Evolutionary conservation across 495 filamentous ascomycete species (phyloP), one percentile per base, ranked within the genome.

Genomic region (Neurospora tetraspora): DNA sequence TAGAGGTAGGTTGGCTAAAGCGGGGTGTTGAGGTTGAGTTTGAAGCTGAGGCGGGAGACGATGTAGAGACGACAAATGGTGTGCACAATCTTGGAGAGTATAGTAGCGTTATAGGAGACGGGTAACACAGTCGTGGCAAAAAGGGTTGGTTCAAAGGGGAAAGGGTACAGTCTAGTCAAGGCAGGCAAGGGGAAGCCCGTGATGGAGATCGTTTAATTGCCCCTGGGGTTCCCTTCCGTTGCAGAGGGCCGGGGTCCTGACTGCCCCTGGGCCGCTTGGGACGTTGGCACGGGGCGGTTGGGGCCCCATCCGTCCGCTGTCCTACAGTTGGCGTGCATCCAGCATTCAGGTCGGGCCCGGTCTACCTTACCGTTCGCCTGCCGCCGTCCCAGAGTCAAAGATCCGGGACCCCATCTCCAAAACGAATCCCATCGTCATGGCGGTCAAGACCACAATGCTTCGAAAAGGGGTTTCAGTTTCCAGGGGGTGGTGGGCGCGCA

Each of bases 1-100:
- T 77, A 71, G 73, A 71, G 31, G 73, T 74, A 76, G 74, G 53
- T 65, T 39, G 14, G 40, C 3, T 18, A 12, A 39, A 27, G 38
- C 36, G 47, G 65, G 70, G 36, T 27, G 71, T 68, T 68, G 53
- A 1, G 27, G 71, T 39, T 34, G 38, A 31, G 27, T 27, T 59
- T 4, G 53, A 36, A 65, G 23, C 27, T 31, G 34, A 68, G 16
- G 53, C 3, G 12, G 20, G 39, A 70, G 42, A 70, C 39, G 70
- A 20, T 34, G 20, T 47, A 9, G 31, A 36, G 45, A 38, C 27
- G 42, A 53, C 12, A 40, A 43, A 40, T 42, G 36, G 20, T 47
- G n/a, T n/a, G n/a, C n/a, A n/a, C n/a, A n/a, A 71, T 20, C 27
- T 20, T 39, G 20, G 38, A 68, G 23, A 31, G 12, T 69, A 27